Evolutionary conservation across 768 basidiomycete genomes (phyloP), one percentile per base, ranked within the genome.

Genomic region (Panellus pusillus): DNA sequence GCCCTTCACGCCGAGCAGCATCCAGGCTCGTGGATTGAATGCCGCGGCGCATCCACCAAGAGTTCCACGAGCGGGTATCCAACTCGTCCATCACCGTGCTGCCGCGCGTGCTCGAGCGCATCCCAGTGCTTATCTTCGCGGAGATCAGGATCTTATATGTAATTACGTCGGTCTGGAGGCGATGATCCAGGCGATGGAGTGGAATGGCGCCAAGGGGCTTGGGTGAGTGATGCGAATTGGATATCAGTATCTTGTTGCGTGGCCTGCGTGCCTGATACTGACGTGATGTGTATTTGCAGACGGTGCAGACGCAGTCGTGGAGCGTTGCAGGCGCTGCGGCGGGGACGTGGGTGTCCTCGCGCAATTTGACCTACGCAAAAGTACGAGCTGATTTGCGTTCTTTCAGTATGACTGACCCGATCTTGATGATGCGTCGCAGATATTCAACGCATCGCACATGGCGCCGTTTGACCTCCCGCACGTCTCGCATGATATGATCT

Each of bases 121-220:
- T 98, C 17, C 87, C 88, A 1, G 80, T 98, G n/a, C 66, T 99
- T 59, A 76, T 99, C 42, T 99, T 97, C 62, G 93, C 85, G 0
- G 97, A 97, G 94, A 97, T 67, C 91, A 98, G 68, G 97, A 98
- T 68, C 73, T 94, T 39, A 97, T 99, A 57, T 98, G 97, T 74
- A 98, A 98, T 68, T 89, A 97, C 68, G 77, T 95, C 47, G 97
- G 97, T 3, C 76, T 93, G 55, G 94, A 98, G 70, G 79, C 79
- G 53, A 84, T 90, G 80, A 89, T 98, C 43, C 84, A 88, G 57
- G 73, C 79, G 27, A 74, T 99, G 78, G 77, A 79, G 3, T 99
- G 96, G 96, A 88, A 84, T 53, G 94, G 93, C 2, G 85, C 70
- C 32, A 85, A 74, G 6, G 96, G 97, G 1, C 78, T 97, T 36